phyloP scores from a whole-genome alignment of 768 basidiomycete genomes.

The Pisolithus microcarpus region DNA sequence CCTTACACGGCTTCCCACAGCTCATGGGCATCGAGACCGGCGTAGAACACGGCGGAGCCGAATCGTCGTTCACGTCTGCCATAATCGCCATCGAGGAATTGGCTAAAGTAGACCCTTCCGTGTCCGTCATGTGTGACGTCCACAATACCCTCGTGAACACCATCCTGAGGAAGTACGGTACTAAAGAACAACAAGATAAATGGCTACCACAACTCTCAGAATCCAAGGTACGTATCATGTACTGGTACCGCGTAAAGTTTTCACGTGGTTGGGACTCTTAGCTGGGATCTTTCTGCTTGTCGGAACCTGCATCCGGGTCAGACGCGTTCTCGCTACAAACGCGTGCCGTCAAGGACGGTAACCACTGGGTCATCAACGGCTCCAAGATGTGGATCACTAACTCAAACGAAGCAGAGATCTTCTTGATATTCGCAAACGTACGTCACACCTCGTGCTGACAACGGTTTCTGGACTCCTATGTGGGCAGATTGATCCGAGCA shows the following conservation, averaged over 20 bases:
- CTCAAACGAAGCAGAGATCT: constrained; percentile 84
- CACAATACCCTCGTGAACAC: constrained; percentile 99
- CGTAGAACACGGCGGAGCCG: constrained; percentile 77
- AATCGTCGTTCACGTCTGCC: constrained; percentile 87
- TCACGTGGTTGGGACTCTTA: constrained; percentile 23
- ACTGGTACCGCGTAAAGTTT: not conserved
- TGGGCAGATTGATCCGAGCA: constrained; percentile 67
- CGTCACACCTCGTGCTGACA: constrained; percentile 13
- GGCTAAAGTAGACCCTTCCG: constrained; percentile 36
- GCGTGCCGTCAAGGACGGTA: constrained; percentile 80
- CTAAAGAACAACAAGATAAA: constrained; percentile 75
- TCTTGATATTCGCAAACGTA: constrained; percentile 93
- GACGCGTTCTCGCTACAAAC: constrained; percentile 97
- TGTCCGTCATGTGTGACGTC: constrained; percentile 94
- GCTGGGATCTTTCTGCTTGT: constrained; percentile 95
- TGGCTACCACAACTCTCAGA: constrained; percentile 69
- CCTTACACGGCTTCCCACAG: constrained; percentile 31
- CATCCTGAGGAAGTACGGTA: constrained; percentile 80
- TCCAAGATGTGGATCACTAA: constrained; percentile 99
- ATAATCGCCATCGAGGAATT: constrained; percentile 89
- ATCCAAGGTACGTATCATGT: constrained; percentile 47
- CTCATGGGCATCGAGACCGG: constrained; percentile 97
- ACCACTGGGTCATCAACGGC: constrained; percentile 85
- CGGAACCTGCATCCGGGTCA: constrained; percentile 87
- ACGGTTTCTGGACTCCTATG: not conserved